Evolutionary conservation across 2,329 filamentous ascomycete genomes (phyloP).

Genomic region (Penicillium rolfsii): DNA sequence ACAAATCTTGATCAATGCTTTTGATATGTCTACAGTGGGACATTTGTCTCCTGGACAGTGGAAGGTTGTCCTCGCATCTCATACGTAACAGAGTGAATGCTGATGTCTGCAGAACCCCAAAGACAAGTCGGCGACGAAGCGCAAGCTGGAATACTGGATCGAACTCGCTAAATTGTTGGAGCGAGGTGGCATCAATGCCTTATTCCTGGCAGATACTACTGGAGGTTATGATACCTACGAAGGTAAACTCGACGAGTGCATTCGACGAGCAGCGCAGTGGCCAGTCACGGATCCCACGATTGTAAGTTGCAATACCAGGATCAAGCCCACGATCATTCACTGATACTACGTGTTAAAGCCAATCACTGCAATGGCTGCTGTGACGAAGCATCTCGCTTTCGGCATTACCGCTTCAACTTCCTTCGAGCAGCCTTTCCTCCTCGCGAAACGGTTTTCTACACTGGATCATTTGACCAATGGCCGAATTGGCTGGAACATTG

Average conservation of each 20-base stretch:
- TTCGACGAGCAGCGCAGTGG: slow-evolving; percentile 66
- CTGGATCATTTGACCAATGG: slow-evolving; percentile 65
- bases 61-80: slow-evolving; percentile 53
- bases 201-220: slow-evolving; percentile 69
- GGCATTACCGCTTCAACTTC: slow-evolving; percentile 66
- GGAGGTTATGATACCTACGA: slow-evolving; percentile 67
- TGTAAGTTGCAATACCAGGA: slow-evolving; percentile 45
- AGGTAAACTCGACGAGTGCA: slow-evolving; percentile 62
- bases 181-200: slow-evolving; percentile 63
- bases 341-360: slow-evolving; percentile 45
- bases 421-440: slow-evolving; percentile 64
- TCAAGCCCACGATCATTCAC: not conserved
- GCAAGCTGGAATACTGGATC: slow-evolving; percentile 63
- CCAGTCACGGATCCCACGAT: slow-evolving; percentile 67
- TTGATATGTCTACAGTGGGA: slow-evolving; percentile 68
- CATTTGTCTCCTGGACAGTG: slow-evolving; percentile 69
- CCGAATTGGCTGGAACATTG: slow-evolving; percentile 68
- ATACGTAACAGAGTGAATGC: not conserved
- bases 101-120: slow-evolving; percentile 55
- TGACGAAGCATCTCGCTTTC: slow-evolving; percentile 66
- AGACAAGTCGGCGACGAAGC: slow-evolving; percentile 64
- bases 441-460: slow-evolving; percentile 65
- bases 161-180: slow-evolving; percentile 66
- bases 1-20: slow-evolving; percentile 65
- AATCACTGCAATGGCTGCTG: slow-evolving; percentile 68